Evolutionary conservation across 805 yeast species (phyloP).

Genomic region (Wickerhamomyces bovis): DNA sequence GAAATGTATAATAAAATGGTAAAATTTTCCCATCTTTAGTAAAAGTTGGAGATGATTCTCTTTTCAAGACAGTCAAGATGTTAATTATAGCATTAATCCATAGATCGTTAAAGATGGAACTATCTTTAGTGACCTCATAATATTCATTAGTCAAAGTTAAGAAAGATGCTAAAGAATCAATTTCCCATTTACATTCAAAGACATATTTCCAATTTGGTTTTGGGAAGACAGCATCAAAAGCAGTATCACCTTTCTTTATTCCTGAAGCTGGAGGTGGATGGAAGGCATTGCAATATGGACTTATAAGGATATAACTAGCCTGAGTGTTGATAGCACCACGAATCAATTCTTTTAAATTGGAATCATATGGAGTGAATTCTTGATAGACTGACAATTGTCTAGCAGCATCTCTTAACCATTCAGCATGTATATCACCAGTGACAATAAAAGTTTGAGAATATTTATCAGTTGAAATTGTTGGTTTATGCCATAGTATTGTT

Average conservation of each 20-base stretch:
- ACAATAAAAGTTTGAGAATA: conserved; percentile 67
- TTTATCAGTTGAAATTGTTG: conserved; percentile 6
- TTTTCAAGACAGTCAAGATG: conserved; percentile 43
- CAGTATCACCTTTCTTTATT: conserved; percentile 42
- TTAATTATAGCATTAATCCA: conserved; percentile 59
- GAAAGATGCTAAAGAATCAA: conserved; percentile 82
- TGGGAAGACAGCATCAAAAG: conserved; percentile 63
- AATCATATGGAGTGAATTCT: conserved; percentile 49
- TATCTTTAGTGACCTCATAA: conserved; percentile 47
- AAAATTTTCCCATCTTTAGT: conserved; percentile 34
- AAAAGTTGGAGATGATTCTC: conserved; percentile 61
- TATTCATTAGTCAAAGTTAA: conserved; percentile 70
- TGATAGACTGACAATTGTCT: conserved; percentile 76
- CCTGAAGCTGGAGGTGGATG: conserved; percentile 61
- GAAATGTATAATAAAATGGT: conserved; percentile 57
- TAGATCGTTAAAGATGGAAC: conserved; percentile 32
- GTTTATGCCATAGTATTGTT: conserved; percentile 66
- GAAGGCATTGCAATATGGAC: conserved; percentile 89
- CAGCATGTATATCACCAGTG: conserved; percentile 92
- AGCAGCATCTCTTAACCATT: conserved; percentile 87
- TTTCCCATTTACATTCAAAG: conserved; percentile 86
- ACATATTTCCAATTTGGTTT: conserved; percentile 63
- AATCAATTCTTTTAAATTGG: conserved; percentile 43
- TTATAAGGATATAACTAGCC: conserved; percentile 49
- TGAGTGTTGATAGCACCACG: conserved; percentile 81